Conservation (phyloP, 2,329 filamentous ascomycete species). For the Scedosporium minutisporum region DNA sequence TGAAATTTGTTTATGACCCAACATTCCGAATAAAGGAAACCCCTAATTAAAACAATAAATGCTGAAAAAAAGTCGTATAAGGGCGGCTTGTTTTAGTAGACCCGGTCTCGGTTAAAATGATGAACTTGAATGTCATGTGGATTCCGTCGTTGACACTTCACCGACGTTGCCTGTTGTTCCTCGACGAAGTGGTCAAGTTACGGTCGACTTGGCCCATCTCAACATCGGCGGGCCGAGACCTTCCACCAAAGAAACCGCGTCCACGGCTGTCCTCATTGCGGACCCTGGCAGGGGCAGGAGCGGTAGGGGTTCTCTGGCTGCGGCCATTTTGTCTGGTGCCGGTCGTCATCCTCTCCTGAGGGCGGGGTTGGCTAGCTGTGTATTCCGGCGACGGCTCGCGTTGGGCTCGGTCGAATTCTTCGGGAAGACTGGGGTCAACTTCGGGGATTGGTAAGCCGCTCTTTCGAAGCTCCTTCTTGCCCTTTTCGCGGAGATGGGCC, state of each 20-base stretch:
- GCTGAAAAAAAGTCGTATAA: no score
- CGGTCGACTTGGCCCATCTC: slow-evolving; percentile 7
- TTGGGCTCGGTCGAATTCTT: slow-evolving; percentile 35
- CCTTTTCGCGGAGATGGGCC: slow-evolving; percentile 57
- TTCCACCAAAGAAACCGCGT: slow-evolving; percentile 10
- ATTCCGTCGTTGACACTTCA: neutral
- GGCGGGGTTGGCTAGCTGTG: slow-evolving; percentile 8
- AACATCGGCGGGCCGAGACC: slow-evolving; percentile 8
- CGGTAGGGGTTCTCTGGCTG: slow-evolving; percentile 5
- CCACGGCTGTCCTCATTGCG: slow-evolving; percentile 3
- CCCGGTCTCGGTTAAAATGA: no score
- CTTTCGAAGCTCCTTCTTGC: slow-evolving; percentile 44
- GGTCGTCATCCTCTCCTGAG: slow-evolving; percentile 10
- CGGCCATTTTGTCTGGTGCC: neutral
- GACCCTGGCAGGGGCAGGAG: slow-evolving; percentile 7
- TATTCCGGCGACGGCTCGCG: slow-evolving; percentile 9
- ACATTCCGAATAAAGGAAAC: no score
- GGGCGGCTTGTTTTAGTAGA: no score
- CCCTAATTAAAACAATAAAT: no score
- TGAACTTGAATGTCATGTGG: neutral
- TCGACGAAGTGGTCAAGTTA: slow-evolving; percentile 1
- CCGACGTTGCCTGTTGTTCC: neutral
- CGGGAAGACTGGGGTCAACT: slow-evolving; percentile 42
- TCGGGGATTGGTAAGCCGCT: slow-evolving; percentile 36
- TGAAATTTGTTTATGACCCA: no score